These are phyloP conservation scores for Arctium minus DNA, from an alignment of 129 eudicot genomes.

Conservation along the genomic window DNA sequence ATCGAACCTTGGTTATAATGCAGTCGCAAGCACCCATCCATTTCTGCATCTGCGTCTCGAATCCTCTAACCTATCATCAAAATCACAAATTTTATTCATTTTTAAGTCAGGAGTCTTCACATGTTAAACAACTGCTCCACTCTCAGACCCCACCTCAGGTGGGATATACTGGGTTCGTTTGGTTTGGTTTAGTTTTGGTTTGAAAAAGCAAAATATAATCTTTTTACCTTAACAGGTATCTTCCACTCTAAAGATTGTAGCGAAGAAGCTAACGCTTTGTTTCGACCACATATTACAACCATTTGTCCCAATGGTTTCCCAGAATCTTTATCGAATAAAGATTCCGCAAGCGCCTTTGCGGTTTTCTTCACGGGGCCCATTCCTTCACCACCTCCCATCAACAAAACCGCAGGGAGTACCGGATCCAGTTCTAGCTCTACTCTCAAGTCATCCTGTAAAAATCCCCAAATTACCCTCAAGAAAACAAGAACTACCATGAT, in stretches of 20 bases:
- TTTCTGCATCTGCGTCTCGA: conserved; percentile 90
- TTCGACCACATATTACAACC: conserved; percentile 86
- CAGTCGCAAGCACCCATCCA: conserved; percentile 99
- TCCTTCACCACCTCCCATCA: conserved; percentile 99
- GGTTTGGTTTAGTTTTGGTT: neutral
- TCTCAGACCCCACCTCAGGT: neutral
- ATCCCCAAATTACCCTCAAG: conserved; percentile 13
- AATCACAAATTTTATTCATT: neutral
- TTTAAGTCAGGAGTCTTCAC: neutral
- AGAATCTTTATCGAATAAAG: conserved; percentile 53
- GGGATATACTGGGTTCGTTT: neutral
- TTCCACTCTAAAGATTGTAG: conserved; percentile 75
- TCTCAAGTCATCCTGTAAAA: conserved; percentile 62
- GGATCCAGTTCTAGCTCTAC: conserved; percentile 77
- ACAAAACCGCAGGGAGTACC: conserved; percentile 71
- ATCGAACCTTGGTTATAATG: conserved; percentile 84
- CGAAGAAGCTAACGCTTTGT: conserved; percentile 57
- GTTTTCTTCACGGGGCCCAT: conserved; percentile 98
- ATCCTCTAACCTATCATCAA: conserved; percentile 66
- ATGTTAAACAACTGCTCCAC: neutral
- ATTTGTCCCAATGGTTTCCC: conserved; percentile 76
- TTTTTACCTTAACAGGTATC: conserved; percentile 77
- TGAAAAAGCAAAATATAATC: neutral
- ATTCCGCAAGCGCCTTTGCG: conserved; percentile 77
- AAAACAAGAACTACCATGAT: neutral